phyloP scores from a whole-genome alignment of 306 rosid genomes.

The Sphenostylis stenocarpa region DNA sequence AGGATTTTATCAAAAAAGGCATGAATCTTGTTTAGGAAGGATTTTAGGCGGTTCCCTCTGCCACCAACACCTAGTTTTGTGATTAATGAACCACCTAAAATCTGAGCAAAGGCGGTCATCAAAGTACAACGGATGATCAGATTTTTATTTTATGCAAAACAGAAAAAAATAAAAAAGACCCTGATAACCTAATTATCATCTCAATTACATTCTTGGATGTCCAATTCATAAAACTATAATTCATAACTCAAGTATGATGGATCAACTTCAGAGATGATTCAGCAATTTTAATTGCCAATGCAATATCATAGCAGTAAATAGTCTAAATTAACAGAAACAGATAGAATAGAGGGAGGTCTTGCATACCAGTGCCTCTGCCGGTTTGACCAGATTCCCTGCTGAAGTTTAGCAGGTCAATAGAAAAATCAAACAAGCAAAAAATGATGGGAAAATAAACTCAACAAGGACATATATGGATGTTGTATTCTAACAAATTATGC shows the following conservation, averaged over 20 bases:
- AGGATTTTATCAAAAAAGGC: background rate
- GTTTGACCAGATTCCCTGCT: slow-evolving; percentile 50
- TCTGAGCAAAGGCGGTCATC: background rate
- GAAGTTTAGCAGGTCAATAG: slow-evolving; percentile 19
- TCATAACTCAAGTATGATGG: slow-evolving; percentile 5
- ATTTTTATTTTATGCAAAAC: background rate
- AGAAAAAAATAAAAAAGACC: background rate
- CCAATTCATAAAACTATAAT: slow-evolving; percentile 2
- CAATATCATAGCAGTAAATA: slow-evolving; percentile 8
- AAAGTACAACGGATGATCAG: background rate
- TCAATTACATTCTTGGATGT: background rate
- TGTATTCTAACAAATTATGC: slow-evolving; percentile 7
- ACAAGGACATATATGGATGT: background rate
- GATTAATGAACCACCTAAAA: slow-evolving; percentile 14
- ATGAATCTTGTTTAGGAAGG: background rate
- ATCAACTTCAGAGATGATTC: slow-evolving; percentile 15
- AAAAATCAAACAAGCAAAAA: slow-evolving; percentile 23
- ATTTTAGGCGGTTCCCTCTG: background rate
- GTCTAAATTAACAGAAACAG: slow-evolving; percentile 21
- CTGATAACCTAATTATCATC: slow-evolving; percentile 12
- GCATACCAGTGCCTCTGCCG: slow-evolving; percentile 45
- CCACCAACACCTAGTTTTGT: slow-evolving; percentile 4
- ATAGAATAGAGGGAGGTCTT: slow-evolving; percentile 7
- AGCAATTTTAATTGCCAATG: slow-evolving; percentile 3
- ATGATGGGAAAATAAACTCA: background rate